Evolutionary conservation across 495 filamentous ascomycete species (phyloP).

Genomic region (Penicillium silybi): DNA sequence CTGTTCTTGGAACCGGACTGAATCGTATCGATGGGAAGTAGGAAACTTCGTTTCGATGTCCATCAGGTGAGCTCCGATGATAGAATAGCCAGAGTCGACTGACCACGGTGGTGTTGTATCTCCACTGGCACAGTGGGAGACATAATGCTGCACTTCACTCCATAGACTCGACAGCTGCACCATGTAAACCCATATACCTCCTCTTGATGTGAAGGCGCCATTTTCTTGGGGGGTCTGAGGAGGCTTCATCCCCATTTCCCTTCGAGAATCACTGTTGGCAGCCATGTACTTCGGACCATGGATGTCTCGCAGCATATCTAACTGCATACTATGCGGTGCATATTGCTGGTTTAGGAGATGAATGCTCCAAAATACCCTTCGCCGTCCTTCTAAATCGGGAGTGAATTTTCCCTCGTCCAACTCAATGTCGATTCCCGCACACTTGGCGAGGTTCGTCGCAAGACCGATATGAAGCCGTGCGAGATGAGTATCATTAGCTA

Average conservation of each 20-base stretch:
- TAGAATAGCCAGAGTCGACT: constrained; percentile 38
- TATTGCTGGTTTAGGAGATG: constrained; percentile 40
- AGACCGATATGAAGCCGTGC: constrained; percentile 21
- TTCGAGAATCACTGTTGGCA: constrained; percentile 7
- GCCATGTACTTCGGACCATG: constrained; percentile 26
- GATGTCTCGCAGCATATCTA: constrained; percentile 31
- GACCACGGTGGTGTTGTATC: constrained; percentile 39
- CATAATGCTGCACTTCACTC: constrained; percentile 37
- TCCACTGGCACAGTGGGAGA: constrained; percentile 35
- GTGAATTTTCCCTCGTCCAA: constrained; percentile 22
- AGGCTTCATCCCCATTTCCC: constrained; percentile 15
- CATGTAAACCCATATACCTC: constrained; percentile 38
- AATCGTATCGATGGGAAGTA: constrained; percentile 38
- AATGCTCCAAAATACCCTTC: constrained; percentile 42
- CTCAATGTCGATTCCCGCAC: constrained; percentile 36
- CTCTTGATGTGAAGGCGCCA: constrained; percentile 24
- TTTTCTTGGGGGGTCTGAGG: constrained; percentile 27
- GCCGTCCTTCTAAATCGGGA: constrained; percentile 27
- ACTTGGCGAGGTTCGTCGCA: constrained; percentile 28
- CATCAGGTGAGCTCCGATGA: constrained; percentile 39
- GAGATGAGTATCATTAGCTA: constrained; percentile 23
- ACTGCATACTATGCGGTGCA: constrained; percentile 31
- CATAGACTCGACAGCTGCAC: constrained; percentile 38
- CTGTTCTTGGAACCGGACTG: constrained; percentile 39
- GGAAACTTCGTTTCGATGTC: constrained; percentile 41